Conservation (phyloP, 179 eudicot genomes). For the Drosera spatulata region DNA sequence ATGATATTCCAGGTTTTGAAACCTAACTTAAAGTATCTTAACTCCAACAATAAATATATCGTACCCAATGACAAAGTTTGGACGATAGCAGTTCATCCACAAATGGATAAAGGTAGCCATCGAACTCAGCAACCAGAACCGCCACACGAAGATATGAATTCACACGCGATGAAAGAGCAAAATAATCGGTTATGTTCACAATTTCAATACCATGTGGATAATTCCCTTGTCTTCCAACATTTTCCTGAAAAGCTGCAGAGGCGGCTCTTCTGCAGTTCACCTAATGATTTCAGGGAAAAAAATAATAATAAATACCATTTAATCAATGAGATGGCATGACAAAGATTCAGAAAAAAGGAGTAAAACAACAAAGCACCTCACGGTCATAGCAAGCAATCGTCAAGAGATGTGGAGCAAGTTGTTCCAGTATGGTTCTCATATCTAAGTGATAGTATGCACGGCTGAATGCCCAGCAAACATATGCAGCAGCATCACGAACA, state of each 20-base stretch:
- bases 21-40: too few relatives aligned
- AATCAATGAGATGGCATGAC: background rate
- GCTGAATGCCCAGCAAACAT: conserved; percentile 99
- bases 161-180: conserved; percentile 74
- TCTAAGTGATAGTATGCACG: conserved; percentile 84
- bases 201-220: conserved; percentile 97
- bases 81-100: conserved; percentile 71
- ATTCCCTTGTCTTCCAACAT: conserved; percentile 95
- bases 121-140: conserved; percentile 76
- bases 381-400: conserved; percentile 97
- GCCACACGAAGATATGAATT: conserved; percentile 89
- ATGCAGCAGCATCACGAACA: conserved; percentile 99
- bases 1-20: background rate
- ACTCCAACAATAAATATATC: conserved; percentile 6
- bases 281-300: conserved; percentile 26
- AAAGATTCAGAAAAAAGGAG: conserved; percentile 10
- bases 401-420: conserved; percentile 89
- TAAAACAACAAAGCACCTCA: conserved; percentile 45
- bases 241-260: conserved; percentile 99
- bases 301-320: background rate
- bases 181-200: conserved; percentile 92
- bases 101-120: conserved; percentile 77
- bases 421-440: conserved; percentile 69
- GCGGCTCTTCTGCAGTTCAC: conserved; percentile 99
- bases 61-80: conserved; percentile 99